phyloP scores from a whole-genome alignment of 768 basidiomycete species.

The Tubosaeta sp. region DNA sequence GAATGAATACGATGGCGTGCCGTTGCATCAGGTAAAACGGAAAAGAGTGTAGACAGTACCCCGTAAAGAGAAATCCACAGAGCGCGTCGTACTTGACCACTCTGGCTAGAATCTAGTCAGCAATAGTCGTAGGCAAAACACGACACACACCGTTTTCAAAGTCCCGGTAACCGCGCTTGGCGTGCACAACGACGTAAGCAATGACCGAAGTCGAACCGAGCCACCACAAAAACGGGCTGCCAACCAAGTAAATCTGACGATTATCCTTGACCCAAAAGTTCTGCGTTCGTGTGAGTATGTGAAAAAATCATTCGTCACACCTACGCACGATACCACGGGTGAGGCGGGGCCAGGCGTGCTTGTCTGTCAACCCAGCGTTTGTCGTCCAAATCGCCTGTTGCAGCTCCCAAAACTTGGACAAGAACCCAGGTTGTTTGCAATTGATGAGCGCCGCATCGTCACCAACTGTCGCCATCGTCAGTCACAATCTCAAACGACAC shows the following conservation, averaged over 20 bases:
- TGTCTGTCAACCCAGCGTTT: constrained; percentile 92
- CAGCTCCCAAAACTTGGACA: constrained; percentile 86
- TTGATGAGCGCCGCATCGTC: constrained; percentile 76
- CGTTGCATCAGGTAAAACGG: constrained; percentile 98
- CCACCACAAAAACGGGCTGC: constrained; percentile 95
- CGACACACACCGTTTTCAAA: constrained; percentile 77
- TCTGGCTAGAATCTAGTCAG: constrained; percentile 50
- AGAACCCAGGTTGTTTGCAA: constrained; percentile 85
- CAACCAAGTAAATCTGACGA: constrained; percentile 90
- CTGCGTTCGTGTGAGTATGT: constrained; percentile 35
- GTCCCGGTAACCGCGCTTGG: constrained; percentile 87
- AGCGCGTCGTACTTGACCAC: constrained; percentile 89
- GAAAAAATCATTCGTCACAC: not conserved
- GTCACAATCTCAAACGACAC: not conserved
- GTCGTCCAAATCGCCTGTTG: constrained; percentile 97
- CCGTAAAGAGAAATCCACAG: constrained; percentile 87
- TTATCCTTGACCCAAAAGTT: constrained; percentile 99
- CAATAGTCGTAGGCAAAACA: not conserved
- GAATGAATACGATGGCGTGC: constrained; percentile 59
- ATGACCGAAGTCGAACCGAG: constrained; percentile 67
- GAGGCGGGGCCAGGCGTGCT: constrained; percentile 93
- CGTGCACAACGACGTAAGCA: constrained; percentile 64
- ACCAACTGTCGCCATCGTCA: constrained; percentile 48
- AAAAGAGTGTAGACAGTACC: constrained; percentile 90
- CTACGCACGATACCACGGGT: constrained; percentile 85